Percentiles rank a stretch among this genome's conserved stretches.
phyloP scores from a whole-genome alignment of 345 rosid genomes.

The Murraya paniculata region DNA sequence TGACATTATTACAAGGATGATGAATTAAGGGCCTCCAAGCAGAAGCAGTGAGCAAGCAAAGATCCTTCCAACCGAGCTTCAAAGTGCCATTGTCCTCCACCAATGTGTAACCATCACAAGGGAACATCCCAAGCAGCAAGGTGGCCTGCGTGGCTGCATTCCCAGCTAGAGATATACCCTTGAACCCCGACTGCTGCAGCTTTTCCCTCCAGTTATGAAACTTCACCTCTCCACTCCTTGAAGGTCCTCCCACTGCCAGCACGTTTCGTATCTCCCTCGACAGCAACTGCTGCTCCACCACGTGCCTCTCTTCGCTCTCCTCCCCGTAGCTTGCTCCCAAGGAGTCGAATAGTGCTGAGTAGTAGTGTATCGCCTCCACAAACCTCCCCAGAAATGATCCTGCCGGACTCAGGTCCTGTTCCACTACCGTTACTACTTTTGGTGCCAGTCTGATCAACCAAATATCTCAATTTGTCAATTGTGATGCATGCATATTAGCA shows the following conservation, averaged over 20 bases:
- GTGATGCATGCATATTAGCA: not conserved
- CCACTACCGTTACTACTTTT: slow-evolving; percentile 95
- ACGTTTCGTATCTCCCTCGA: slow-evolving; percentile 89
- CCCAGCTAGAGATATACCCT: slow-evolving; percentile 75
- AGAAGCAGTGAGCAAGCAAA: slow-evolving; percentile 94
- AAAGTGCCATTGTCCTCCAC: slow-evolving; percentile 92
- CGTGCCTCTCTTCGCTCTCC: slow-evolving; percentile 97
- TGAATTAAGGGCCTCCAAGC: slow-evolving; percentile 82
- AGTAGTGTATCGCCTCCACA: slow-evolving; percentile 97
- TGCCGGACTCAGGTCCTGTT: slow-evolving; percentile 89
- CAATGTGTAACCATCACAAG: slow-evolving; percentile 90
- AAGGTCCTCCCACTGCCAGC: slow-evolving; percentile 83
- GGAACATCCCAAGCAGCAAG: slow-evolving; percentile 85
- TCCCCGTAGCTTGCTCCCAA: slow-evolving; percentile 93
- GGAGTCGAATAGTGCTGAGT: slow-evolving; percentile 91
- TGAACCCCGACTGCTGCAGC: slow-evolving; percentile 81
- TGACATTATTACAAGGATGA: slow-evolving; percentile 3
- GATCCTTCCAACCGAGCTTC: slow-evolving; percentile 98
- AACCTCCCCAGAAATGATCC: slow-evolving; percentile 93
- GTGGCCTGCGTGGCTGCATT: slow-evolving; percentile 96
- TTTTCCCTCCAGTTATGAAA: slow-evolving; percentile 96
- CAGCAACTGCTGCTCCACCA: slow-evolving; percentile 91
- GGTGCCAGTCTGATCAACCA: slow-evolving; percentile 68
- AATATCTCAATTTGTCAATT: too few relatives aligned
- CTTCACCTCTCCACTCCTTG: slow-evolving; percentile 66